Conservation (phyloP, 768 basidiomycete genomes). For the Mycena olivaceomarginata region DNA sequence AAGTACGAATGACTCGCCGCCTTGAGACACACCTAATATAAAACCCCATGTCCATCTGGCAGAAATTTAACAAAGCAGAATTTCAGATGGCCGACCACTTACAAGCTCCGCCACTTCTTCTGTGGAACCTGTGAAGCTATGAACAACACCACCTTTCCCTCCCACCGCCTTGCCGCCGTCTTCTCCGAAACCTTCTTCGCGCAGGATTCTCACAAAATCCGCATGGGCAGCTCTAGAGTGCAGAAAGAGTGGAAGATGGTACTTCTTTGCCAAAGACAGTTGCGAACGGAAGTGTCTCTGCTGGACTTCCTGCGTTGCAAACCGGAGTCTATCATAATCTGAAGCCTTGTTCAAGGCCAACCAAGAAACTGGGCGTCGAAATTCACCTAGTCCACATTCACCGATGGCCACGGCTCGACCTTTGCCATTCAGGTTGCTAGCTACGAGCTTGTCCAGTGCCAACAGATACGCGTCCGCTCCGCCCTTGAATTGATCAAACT, state of each 20-base stretch:
- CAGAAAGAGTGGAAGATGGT: slow-evolving; percentile 86
- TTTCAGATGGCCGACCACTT: slow-evolving; percentile 45
- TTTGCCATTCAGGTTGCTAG: slow-evolving; percentile 65
- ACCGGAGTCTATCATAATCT: slow-evolving; percentile 89
- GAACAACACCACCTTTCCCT: slow-evolving; percentile 85
- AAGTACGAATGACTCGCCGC: not conserved
- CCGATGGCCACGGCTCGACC: slow-evolving; percentile 84
- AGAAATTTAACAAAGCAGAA: slow-evolving; percentile 2
- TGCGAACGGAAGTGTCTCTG: slow-evolving; percentile 81
- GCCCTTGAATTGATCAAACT: slow-evolving; percentile 75
- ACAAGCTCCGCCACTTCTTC: slow-evolving; percentile 82
- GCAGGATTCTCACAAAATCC: slow-evolving; percentile 81
- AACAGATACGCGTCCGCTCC: slow-evolving; percentile 79
- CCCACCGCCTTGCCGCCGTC: slow-evolving; percentile 74
- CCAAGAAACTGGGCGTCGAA: not conserved
- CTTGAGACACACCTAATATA: slow-evolving; percentile 68
- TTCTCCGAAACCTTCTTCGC: slow-evolving; percentile 78
- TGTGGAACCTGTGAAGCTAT: slow-evolving; percentile 84
- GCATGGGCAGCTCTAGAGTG: slow-evolving; percentile 87
- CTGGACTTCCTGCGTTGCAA: slow-evolving; percentile 77
- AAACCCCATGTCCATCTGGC: slow-evolving; percentile 84
- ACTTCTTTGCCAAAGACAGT: slow-evolving; percentile 79
- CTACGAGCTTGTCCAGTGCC: slow-evolving; percentile 74
- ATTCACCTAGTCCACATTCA: slow-evolving; percentile 85
- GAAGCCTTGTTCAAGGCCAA: slow-evolving; percentile 19